Base-by-base conservation (phyloP, 2,329 filamentous ascomycete genomes). In the Beauveria australis region DNA sequence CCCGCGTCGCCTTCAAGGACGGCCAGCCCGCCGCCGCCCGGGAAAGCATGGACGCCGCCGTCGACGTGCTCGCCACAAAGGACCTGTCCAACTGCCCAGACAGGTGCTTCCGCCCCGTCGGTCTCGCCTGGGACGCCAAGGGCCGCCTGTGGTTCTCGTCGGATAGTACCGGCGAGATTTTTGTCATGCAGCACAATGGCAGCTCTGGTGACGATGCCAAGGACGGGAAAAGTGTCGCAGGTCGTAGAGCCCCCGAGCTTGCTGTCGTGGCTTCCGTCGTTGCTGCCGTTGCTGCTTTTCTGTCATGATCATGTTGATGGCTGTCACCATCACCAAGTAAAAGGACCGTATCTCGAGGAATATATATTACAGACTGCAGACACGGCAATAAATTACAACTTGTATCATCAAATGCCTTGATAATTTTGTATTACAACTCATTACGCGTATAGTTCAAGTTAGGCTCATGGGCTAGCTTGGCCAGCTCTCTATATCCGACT, bases 81-180 rank as follows among this genome's bases (percentile, higher is more conserved):
- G 78, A 87, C 65, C 71, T 79, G 5, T 72, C 73, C 12, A 69
- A 70, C 3, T 89, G 86, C 62, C 84, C 83, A 0, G 73, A 74
- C 47, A 67, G 69, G 4, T 89, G 86, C 71, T 85, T 89, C 73
- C 78, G 86, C 2, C 86, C 86, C 28, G 84, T 84, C 1, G 83
- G 84, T 1, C 72, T 89, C 7, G 78, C 78, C 1, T 75, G 78
- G 64, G 80, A 83, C 69, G 64, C 64, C 9, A 66, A 77, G 47
- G 82, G 79, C 8, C 74, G 86, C 7, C 71, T 89, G 9, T 89
- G 82, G 72, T 80, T 88, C 75, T 81, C 76, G 61, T 84, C 80
- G 5, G 87, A 89, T 69, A 69, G 76, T 16, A 86, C 85, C 0
- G 87, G 86, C 6, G 86, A 89, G 75, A 79, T 89, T 47, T 89